Evolutionary conservation across 345 rosid genomes (phyloP), one percentile per base, ranked within the genome.

Genomic region (Noccaea caerulescens): DNA sequence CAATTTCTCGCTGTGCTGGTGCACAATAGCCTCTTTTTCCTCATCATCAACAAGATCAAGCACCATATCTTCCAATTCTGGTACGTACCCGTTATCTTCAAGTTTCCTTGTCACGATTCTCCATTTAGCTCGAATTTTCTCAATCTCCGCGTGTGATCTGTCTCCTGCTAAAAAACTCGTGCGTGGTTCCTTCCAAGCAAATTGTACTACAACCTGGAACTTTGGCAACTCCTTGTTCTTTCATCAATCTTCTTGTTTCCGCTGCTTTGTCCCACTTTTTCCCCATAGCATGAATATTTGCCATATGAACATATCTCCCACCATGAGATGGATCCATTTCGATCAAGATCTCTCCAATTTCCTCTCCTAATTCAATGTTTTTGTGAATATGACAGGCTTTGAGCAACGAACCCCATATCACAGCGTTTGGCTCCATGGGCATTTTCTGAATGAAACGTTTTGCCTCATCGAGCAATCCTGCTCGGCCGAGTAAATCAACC

Each of bases 401-500:
- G 9, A 91, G 84, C 39, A 91, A 52, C 13, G 96, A 77, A 8
- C 97, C 95, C 85, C 81, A 84, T 54, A 87, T 73, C 57, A 80
- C 77, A 42, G 91, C 76, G 68, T 89, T 87, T 66, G 96, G 90
- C 73, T 80, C 51, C 18, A 77, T 13, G 13, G 93, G 89, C 93
- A 89, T 87, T 5, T 69, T 64, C 25, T 78, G 73, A n/a, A 82
- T 79, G 69, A 86, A 66, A 65, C 63, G 47, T 51, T 69, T 77
- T 7, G 90, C 87, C 78, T 85, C 87, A 54, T 76, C 66, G 12
- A 92, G 82, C 32, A 81, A 71, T 50, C 96, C 91, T 47, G 88
- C 91, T 78, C 90, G 82, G 54, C 91, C 87, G 4, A 91, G 84
- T 38, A 88, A 84, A 83, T 88, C 90, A 67, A 87, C 93, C 85